Conservation (phyloP, 768 basidiomycete genomes). For the Tulasnella sp. region DNA sequence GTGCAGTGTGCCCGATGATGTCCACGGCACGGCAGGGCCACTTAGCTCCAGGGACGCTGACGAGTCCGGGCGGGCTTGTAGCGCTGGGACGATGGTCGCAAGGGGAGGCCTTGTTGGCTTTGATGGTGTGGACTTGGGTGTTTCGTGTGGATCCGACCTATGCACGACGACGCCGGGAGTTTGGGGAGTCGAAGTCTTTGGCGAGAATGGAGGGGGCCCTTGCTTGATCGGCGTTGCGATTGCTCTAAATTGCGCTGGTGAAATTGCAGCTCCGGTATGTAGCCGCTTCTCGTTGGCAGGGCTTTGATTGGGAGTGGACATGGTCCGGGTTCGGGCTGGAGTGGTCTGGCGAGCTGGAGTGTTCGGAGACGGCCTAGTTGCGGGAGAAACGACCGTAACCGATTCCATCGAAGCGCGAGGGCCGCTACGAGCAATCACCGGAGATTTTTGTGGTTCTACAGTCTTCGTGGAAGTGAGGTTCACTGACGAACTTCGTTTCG, state of each 20-base stretch:
- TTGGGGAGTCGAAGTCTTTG: neutral
- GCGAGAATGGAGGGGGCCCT: neutral
- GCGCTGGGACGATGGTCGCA: neutral
- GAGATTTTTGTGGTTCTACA: neutral
- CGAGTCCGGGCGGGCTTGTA: neutral
- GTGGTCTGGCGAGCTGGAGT: neutral
- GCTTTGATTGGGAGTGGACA: neutral
- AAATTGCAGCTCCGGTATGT: neutral
- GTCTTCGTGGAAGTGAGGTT: neutral
- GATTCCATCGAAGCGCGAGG: neutral
- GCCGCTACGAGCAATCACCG: neutral
- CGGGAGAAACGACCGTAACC: neutral
- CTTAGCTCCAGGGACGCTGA: neutral
- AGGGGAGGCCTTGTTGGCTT: neutral
- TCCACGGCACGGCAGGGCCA: constrained; percentile 12
- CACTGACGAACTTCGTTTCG: neutral
- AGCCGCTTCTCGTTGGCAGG: neutral
- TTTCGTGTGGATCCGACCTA: neutral
- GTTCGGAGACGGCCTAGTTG: neutral
- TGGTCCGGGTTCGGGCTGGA: neutral
- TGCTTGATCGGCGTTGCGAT: neutral
- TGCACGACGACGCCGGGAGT: neutral
- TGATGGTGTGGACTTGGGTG: constrained; percentile 16
- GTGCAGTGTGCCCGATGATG: constrained; percentile 4
- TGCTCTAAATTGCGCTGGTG: neutral